Percentiles rank a stretch among this genome's conserved stretches.
These are phyloP conservation scores for Dicorynia guianensis DNA, from an alignment of 306 rosid species.

Conservation along the genomic window DNA sequence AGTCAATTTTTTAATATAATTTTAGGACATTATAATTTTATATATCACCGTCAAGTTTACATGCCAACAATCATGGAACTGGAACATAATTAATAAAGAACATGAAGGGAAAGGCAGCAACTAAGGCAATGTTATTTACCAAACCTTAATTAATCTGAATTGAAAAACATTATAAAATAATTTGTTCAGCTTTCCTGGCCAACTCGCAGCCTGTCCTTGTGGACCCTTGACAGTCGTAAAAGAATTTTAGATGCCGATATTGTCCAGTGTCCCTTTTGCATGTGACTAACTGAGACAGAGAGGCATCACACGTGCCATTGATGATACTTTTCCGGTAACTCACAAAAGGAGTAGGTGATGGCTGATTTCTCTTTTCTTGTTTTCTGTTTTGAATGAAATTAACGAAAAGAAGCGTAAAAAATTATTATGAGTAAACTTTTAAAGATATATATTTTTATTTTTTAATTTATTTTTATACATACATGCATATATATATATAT, in stretches of 20 bases:
- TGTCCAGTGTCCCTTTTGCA: constrained; percentile 1
- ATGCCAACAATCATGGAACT: constrained; percentile 8
- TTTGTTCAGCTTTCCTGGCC: constrained; percentile 6
- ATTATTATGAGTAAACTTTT: no score
- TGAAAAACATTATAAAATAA: background rate
- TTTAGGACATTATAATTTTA: background rate
- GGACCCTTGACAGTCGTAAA: constrained; percentile 26
- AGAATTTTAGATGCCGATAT: constrained; percentile 37
- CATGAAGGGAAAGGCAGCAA: constrained; percentile 20
- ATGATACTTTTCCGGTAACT: background rate
- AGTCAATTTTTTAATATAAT: no score
- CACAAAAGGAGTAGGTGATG: background rate
- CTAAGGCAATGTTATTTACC: constrained; percentile 12
- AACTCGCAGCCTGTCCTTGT: constrained; percentile 1
- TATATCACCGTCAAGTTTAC: constrained; percentile 36
- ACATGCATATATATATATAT: no score
- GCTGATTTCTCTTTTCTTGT: background rate
- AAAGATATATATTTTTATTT: no score
- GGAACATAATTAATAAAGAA: background rate
- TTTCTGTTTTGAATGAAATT: background rate
- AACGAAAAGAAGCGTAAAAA: no score
- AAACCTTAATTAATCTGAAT: background rate
- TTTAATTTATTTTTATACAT: no score
- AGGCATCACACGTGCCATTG: constrained; percentile 14
- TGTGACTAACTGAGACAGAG: no score